phyloP scores from a whole-genome alignment of 139 green algal genomes.

The Chloropicon primus region DNA sequence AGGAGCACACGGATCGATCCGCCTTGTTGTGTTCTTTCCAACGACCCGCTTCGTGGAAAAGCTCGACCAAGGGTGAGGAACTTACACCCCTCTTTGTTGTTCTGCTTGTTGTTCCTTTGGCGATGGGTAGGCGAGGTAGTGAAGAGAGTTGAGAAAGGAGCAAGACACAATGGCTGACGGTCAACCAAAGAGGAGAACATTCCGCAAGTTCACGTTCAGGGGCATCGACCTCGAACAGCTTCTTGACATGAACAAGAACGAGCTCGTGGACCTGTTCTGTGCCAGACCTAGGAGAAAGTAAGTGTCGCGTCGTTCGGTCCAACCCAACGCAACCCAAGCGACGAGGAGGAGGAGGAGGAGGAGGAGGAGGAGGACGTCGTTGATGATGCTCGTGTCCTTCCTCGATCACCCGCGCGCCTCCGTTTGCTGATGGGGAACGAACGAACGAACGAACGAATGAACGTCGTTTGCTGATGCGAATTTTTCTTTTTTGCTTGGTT shows the following conservation, averaged over 20 bases:
- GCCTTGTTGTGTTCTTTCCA: too few relatives aligned
- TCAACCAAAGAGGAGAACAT: slow-evolving; percentile 70
- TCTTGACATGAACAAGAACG: slow-evolving; percentile 86
- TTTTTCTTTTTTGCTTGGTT: not conserved
- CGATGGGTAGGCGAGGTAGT: too few relatives aligned
- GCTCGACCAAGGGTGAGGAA: too few relatives aligned
- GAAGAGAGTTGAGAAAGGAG: too few relatives aligned
- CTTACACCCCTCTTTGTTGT: too few relatives aligned
- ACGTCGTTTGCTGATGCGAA: slow-evolving; percentile 2
- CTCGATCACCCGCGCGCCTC: not conserved
- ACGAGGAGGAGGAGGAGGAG: not conserved
- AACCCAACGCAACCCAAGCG: not conserved
- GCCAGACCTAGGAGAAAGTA: slow-evolving; percentile 46
- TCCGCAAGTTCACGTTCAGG: slow-evolving; percentile 76
- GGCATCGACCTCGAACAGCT: slow-evolving; percentile 98
- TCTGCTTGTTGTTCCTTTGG: too few relatives aligned
- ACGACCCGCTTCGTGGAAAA: too few relatives aligned
- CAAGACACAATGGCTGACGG: slow-evolving; percentile 8
- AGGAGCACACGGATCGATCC: too few relatives aligned
- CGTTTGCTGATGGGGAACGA: too few relatives aligned
- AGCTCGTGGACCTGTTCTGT: slow-evolving; percentile 71
- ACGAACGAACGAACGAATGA: too few relatives aligned
- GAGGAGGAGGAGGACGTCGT: not conserved
- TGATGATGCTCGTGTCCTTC: not conserved
- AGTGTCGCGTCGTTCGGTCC: not conserved